These are phyloP conservation scores for Vaccinium darrowii DNA, from an alignment of 148 eudicot species.

Conservation along the genomic window DNA sequence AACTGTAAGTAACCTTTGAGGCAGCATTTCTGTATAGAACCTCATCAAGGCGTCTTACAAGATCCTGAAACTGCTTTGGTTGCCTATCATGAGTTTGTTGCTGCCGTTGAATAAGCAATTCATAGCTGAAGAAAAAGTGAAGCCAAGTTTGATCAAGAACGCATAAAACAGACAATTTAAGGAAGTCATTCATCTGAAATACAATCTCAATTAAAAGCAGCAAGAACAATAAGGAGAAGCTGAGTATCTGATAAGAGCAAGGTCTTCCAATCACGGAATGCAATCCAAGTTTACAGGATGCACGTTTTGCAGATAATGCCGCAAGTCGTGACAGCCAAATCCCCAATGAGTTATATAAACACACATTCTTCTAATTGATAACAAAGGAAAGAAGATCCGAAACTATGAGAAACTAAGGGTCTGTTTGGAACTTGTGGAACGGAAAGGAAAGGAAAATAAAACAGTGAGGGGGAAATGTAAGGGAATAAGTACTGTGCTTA, in stretches of 20 bases:
- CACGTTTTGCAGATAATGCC: conserved; percentile 1
- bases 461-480: background rate
- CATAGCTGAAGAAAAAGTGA: conserved; percentile 45
- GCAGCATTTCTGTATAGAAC: conserved; percentile 55
- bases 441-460: background rate
- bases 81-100: conserved; percentile 40
- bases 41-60: conserved; percentile 80
- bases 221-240: background rate
- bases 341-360: background rate
- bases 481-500: no score
- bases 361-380: background rate
- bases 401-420: background rate
- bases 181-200: background rate
- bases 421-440: background rate
- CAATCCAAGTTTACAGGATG: background rate
- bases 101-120: conserved; percentile 49
- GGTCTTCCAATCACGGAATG: background rate
- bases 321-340: background rate
- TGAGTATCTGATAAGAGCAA: background rate
- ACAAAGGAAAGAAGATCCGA: background rate
- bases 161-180: background rate
- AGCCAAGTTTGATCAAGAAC: conserved; percentile 7
- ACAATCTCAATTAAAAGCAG: conserved; percentile 2
- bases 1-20: conserved; percentile 45
- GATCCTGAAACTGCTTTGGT: conserved; percentile 45